Percentiles rank a stretch among this genome's conserved stretches.
Evolutionary conservation across 2,329 filamentous ascomycete species (phyloP).

Genomic region (Ceratocystis colombiana): DNA sequence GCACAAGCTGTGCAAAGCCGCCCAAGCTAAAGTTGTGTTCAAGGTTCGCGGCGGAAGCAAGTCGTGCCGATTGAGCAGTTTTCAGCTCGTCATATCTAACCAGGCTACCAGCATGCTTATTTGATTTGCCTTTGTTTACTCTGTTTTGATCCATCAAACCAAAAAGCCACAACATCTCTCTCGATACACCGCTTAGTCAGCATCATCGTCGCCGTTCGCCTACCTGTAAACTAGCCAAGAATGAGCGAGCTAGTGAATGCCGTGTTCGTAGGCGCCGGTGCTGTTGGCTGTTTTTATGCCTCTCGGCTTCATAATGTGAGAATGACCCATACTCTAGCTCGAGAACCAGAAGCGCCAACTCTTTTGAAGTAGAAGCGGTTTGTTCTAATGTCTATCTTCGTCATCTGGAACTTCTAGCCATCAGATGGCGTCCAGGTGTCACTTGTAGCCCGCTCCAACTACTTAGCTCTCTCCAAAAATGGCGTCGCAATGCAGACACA

Average conservation of each 20-base stretch:
- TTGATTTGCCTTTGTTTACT: background rate
- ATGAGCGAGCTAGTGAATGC: conserved; percentile 42
- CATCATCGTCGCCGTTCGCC: no score
- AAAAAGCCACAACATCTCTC: background rate
- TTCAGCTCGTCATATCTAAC: background rate
- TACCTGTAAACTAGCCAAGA: background rate
- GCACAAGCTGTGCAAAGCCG: no score
- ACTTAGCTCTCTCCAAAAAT: conserved; percentile 47
- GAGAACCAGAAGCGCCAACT: background rate
- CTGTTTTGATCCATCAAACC: background rate
- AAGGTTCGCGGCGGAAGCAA: background rate
- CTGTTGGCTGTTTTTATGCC: conserved; percentile 63
- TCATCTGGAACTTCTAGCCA: conserved; percentile 33
- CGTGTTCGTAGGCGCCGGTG: conserved; percentile 59
- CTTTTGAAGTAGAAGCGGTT: background rate
- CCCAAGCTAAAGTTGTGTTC: background rate
- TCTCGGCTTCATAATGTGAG: conserved; percentile 53
- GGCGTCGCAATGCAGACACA: conserved; percentile 57
- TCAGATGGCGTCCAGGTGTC: conserved; percentile 49
- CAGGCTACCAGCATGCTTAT: background rate
- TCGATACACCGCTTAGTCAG: background rate
- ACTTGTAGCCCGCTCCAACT: conserved; percentile 65
- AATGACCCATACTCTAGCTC: conserved; percentile 17
- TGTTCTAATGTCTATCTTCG: background rate
- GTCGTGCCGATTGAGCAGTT: background rate